Percentiles rank a stretch among this genome's conserved stretches.
phyloP scores from a whole-genome alignment of 176 grass and related monocot species.

The Juncus inflexus region DNA sequence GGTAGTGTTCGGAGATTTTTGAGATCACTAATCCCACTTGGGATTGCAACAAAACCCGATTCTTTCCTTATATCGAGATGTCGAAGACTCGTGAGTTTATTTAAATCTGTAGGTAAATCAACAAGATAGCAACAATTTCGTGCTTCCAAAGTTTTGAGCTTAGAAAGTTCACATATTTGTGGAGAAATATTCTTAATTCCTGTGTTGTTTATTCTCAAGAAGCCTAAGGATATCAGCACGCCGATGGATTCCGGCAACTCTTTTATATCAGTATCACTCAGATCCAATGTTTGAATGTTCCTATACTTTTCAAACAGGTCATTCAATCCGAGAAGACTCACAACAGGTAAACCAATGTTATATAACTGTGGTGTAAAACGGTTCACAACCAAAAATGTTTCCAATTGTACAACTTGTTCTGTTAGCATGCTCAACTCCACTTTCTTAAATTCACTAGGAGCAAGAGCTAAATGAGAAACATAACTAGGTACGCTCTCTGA shows the following conservation, averaged over 20 bases:
- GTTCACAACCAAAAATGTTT: slow-evolving; percentile 17
- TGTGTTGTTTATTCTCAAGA: slow-evolving; percentile 36
- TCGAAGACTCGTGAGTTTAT: slow-evolving; percentile 9
- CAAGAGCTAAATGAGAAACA: too few species aligned
- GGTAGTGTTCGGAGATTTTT: slow-evolving; percentile 23
- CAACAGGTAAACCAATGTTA: neutral
- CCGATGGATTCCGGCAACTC: slow-evolving; percentile 29
- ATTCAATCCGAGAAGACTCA: slow-evolving; percentile 21
- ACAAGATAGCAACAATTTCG: slow-evolving; percentile 23
- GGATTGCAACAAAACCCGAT: slow-evolving; percentile 6
- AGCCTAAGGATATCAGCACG: slow-evolving; percentile 20
- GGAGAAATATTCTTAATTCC: slow-evolving; percentile 23
- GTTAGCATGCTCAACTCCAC: too few species aligned
- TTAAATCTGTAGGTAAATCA: slow-evolving; percentile 23
- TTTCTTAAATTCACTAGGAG: too few species aligned
- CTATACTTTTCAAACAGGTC: slow-evolving; percentile 29
- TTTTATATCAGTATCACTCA: slow-evolving; percentile 23
- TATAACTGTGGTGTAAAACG: neutral
- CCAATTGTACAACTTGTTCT: neutral
- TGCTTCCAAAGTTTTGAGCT: slow-evolving; percentile 27
- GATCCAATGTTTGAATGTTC: slow-evolving; percentile 27
- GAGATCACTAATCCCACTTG: slow-evolving; percentile 23
- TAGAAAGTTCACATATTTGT: slow-evolving; percentile 26
- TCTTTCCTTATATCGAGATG: slow-evolving; percentile 26
- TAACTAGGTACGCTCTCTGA: too few species aligned